These are phyloP conservation scores for Santalum album DNA, from an alignment of 164 flowering plant species.

Conservation along the genomic window DNA sequence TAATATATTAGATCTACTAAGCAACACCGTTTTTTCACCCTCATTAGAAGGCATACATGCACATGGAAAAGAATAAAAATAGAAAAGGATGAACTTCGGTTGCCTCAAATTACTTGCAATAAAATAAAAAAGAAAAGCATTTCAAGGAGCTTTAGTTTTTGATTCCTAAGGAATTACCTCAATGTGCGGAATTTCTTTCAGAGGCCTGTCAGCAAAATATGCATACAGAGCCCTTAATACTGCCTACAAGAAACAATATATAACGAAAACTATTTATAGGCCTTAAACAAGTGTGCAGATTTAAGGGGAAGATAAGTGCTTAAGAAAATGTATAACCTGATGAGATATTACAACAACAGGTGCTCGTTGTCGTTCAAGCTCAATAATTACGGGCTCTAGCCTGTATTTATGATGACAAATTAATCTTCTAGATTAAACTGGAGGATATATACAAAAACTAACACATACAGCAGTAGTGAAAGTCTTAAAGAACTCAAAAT, in stretches of 20 bases:
- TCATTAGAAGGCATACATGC: too few species aligned
- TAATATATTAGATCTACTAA: too few species aligned
- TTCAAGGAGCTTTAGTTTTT: background rate
- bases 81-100: too few species aligned
- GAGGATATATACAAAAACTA: background rate
- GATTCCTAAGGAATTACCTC: slow-evolving; percentile 45
- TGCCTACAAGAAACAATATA: slow-evolving; percentile 38
- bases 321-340: slow-evolving; percentile 43
- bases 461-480: too few species aligned
- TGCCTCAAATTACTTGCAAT: too few species aligned
- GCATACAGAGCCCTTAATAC: slow-evolving; percentile 96
- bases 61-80: too few species aligned
- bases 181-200: slow-evolving; percentile 91
- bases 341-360: slow-evolving; percentile 96
- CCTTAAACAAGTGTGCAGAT: background rate
- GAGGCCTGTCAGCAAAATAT: slow-evolving; percentile 94
- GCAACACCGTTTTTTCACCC: too few species aligned
- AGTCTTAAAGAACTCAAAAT: too few species aligned
- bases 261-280: background rate
- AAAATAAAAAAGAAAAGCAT: background rate
- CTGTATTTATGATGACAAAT: slow-evolving; percentile 28
- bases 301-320: background rate
- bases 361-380: slow-evolving; percentile 93
- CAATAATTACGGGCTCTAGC: slow-evolving; percentile 96
- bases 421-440: background rate